Evolutionary conservation across 2,329 filamentous ascomycete genomes (phyloP).

Genomic region (Penicillium sclerotiorum): DNA sequence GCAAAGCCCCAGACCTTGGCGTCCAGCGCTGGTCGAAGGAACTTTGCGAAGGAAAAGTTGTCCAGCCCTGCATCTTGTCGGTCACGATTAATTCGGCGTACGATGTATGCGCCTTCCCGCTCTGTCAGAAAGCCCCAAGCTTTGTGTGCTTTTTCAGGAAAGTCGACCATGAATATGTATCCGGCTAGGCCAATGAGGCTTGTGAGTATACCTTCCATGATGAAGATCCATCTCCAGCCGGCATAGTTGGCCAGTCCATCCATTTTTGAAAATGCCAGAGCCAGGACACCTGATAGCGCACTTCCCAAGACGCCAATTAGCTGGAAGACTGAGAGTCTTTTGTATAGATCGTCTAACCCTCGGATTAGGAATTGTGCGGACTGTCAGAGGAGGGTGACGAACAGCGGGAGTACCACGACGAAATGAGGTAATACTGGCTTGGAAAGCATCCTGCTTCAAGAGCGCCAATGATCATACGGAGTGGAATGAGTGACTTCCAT

Average conservation of each 20-base stretch:
- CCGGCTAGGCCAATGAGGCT: too few species aligned
- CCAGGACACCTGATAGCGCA: too few species aligned
- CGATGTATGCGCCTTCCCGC: conserved; percentile 2
- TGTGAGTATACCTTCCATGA: too few species aligned
- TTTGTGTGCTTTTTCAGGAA: conserved; percentile 4
- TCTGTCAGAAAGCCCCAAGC: conserved; percentile 6
- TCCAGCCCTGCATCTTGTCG: conserved; percentile 3
- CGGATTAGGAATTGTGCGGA: too few species aligned
- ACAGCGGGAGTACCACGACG: conserved; percentile 52
- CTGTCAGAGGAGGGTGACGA: too few species aligned
- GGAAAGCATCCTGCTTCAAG: conserved; percentile 17
- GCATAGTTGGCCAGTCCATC: too few species aligned
- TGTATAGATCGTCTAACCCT: conserved; percentile 61
- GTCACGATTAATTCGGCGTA: conserved; percentile 1
- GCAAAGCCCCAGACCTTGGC: conserved; percentile 4
- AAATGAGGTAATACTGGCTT: conserved; percentile 33
- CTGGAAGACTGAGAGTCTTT: conserved; percentile 70
- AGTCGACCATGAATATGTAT: too few species aligned
- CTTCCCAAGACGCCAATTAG: too few species aligned
- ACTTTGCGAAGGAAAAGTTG: not conserved
- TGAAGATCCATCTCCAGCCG: too few species aligned
- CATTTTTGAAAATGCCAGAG: too few species aligned
- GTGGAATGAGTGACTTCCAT: not conserved
- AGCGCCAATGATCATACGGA: conserved; percentile 12
- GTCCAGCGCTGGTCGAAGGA: not conserved